These are phyloP conservation scores for Tulasnella sp. DNA, from an alignment of 768 basidiomycete species.

Conservation along the genomic window DNA sequence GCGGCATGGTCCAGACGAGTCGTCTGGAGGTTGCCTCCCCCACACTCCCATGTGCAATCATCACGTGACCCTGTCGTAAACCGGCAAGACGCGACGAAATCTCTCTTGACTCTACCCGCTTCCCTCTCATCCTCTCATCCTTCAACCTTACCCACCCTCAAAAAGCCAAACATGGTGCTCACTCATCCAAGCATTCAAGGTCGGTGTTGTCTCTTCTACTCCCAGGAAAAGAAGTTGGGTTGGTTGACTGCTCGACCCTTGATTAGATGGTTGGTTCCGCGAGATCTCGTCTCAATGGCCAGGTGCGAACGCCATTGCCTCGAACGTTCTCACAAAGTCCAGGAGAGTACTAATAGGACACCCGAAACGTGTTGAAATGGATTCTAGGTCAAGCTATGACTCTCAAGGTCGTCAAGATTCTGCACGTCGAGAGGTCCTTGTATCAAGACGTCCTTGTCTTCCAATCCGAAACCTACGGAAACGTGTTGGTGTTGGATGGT, in stretches of 20 bases:
- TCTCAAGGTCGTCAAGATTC: slow-evolving; percentile 90
- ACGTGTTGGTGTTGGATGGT: slow-evolving; percentile 93
- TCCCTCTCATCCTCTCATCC: neutral
- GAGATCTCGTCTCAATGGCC: slow-evolving; percentile 97
- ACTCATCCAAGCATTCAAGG: slow-evolving; percentile 36
- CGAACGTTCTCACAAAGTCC: neutral
- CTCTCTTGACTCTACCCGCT: slow-evolving; percentile 9
- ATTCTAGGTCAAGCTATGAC: slow-evolving; percentile 87
- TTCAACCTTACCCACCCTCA: neutral
- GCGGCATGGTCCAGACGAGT: no score
- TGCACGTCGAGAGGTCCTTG: slow-evolving; percentile 89
- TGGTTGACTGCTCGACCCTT: slow-evolving; percentile 15
- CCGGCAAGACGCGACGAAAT: slow-evolving; percentile 15
- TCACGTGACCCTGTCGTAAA: slow-evolving; percentile 15
- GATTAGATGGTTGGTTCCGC: slow-evolving; percentile 89
- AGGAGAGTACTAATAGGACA: neutral
- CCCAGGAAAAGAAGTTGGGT: neutral
- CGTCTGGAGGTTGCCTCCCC: no score
- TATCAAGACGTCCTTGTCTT: slow-evolving; percentile 99
- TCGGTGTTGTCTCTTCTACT: neutral
- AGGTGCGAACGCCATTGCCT: slow-evolving; percentile 38
- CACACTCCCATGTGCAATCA: neutral
- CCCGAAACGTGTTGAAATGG: neutral
- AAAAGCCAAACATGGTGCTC: slow-evolving; percentile 32
- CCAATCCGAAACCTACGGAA: slow-evolving; percentile 94